Evolutionary conservation across 352 stramenopile species (phyloP), one percentile per base, ranked within the genome.

Genomic region (Pythium folliculosum): DNA sequence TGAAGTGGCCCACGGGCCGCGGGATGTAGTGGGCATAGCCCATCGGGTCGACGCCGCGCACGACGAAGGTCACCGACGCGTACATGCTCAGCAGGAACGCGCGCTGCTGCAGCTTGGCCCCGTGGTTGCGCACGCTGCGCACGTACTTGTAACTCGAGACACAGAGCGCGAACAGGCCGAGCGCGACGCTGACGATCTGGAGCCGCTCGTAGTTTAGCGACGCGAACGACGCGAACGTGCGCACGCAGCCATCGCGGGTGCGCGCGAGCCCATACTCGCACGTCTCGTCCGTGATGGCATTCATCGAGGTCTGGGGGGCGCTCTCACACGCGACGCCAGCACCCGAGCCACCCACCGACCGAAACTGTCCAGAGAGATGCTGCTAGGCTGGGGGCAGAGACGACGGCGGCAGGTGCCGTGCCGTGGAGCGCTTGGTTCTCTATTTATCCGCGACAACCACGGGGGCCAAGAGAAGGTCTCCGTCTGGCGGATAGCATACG

Each of bases 191-290:
- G 13, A 73, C 47, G 30, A 77, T 61, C 70, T 89, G 78, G 44
- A 80, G 60, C 5, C 65, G 49, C 44, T 64, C 14, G 63, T 88
- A 91, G 25, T 53, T 50, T 17, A 61, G 60, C 3, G 58, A 62
- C 4, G 65, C 57, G 47, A 77, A 81, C 52, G 76, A 77, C 27
- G 80, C 69, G 43, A 89, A 62, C 21, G 80, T 82, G 14, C 49
- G 57, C n/a, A 74, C 62, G 53, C 82, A 91, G 21, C 76, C 81
- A 0, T 44, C 56, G 5, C 23, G 53, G 1, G 77, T 83, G 2
- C 73, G 72, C 13, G 75, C 82, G 63, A 89, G 70, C 5, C 82
- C 82, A 40, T 77, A 91, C 35, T 75, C 61, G 67, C 82, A 91
- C 6, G 82, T 89, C 35, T 69, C 47, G 52, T 75, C 69, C 0